These are phyloP conservation scores for Blakeslea trispora DNA, from an alignment of 371 early-diverging fungal species.

Conservation along the genomic window DNA sequence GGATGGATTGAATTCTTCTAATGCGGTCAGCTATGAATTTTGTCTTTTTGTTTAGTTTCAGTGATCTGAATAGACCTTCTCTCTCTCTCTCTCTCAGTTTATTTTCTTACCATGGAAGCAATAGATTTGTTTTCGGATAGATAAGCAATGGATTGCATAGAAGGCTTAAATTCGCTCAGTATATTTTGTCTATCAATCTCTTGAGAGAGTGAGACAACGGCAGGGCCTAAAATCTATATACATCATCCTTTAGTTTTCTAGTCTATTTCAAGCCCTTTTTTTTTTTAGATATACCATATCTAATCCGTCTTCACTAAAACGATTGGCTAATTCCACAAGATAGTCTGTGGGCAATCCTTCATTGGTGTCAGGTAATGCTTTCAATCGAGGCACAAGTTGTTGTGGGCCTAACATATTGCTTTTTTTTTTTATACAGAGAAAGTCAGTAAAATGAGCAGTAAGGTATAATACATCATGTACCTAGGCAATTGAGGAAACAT, in stretches of 20 bases:
- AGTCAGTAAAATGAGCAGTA: too few relatives aligned
- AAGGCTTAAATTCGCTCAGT: slow-evolving; percentile 58
- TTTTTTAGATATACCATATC: slow-evolving; percentile 46
- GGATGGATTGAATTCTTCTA: slow-evolving; percentile 65
- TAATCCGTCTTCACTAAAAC: slow-evolving; percentile 66
- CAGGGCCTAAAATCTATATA: slow-evolving; percentile 53
- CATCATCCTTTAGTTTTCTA: background rate
- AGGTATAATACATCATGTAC: slow-evolving; percentile 33
- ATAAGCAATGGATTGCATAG: slow-evolving; percentile 47
- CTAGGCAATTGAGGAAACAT: slow-evolving; percentile 82
- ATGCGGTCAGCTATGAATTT: slow-evolving; percentile 45
- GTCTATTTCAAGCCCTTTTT: too few relatives aligned
- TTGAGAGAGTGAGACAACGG: slow-evolving; percentile 47
- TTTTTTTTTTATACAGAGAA: too few relatives aligned
- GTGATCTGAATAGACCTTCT: too few relatives aligned
- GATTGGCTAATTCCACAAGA: slow-evolving; percentile 42
- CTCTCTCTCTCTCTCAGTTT: too few relatives aligned
- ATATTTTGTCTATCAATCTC: slow-evolving; percentile 48
- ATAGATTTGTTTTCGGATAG: slow-evolving; percentile 56
- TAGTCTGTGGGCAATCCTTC: slow-evolving; percentile 57
- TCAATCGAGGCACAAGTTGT: slow-evolving; percentile 49
- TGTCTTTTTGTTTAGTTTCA: too few relatives aligned
- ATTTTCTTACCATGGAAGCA: slow-evolving; percentile 55
- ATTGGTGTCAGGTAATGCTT: slow-evolving; percentile 48
- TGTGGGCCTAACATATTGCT: slow-evolving; percentile 40